Base-by-base conservation (phyloP, 257 asterid genomes). In the Penstemon barbatus region DNA sequence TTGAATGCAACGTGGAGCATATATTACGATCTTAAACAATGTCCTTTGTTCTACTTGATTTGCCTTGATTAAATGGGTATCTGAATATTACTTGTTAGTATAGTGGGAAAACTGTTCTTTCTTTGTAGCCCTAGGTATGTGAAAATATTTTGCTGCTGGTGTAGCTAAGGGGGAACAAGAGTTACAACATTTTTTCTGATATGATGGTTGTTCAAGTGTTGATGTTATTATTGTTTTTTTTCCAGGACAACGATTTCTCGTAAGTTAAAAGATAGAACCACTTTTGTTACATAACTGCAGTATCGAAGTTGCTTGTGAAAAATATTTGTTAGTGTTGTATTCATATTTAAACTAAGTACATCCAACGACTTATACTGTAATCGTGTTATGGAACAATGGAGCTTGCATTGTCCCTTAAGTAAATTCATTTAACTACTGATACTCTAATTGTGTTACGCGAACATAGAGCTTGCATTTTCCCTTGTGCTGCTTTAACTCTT, bases 401-500 rank as follows among this genome's bases (percentile, higher is more conserved):
- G 33, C 33, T 25, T 25, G 33, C 33, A 25, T 25, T 25, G 33
- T 25, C 2, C 33, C 33, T 1, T 25, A 25, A 25, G 52, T 46
- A 46, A 46, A 46, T 46, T 6, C 4, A 3, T 6, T 7, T 12
- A 12, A 46, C 52, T 0, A 46, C 3, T 46, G 52, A 9, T 9
- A 3, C 52, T 46, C 52, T 9, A 46, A 7, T 44, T 18, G 36
- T 19, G 25, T n/a, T 37, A 18, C 51, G 37, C 38, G 48, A 40
- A 44, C 45, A 55, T 65, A 38, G 68, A 57, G 69, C 56, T 61
- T n/a, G 48, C 41, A 52, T 48, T 55, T 18, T 56, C 66, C 5
- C 36, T 36, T 53, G 55, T 65, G 80, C 73, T 69, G 37, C 88
- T 69, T 90, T 90, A 81, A 89, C 90, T 66, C 50, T 40, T 73